Base-by-base conservation (phyloP, 306 rosid genomes). In the Quercus ilex region DNA sequence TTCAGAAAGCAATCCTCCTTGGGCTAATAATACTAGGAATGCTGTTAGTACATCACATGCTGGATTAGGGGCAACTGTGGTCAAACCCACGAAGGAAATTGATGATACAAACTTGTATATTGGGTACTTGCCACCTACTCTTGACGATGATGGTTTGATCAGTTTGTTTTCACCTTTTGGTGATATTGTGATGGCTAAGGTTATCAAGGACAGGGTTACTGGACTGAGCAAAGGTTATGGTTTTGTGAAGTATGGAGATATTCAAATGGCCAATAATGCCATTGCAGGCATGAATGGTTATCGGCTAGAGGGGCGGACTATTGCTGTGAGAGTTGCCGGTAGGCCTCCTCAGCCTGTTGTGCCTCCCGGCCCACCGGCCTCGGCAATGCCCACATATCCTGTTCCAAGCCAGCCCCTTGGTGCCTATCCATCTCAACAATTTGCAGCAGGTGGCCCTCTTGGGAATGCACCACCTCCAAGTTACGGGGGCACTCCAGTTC, bases 301-400 rank as follows among this genome's bases (percentile, higher is more conserved):
- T 84, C 97, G 92, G 76, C 90, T 95, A 13, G 99, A 93, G 80
- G 97, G 97, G 26, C 86, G 98, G 79, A 93, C 98, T 38, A 93
- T 95, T 86, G 99, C 99, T 35, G 99, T 95, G 76, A 87, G 99
- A 84, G 98, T 95, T 60, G 98, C 99, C 30, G 99, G 99, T 72
- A 90, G 87, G 92, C 99, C 99, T 67, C 99, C 98, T 43, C 98
- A 93, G 89, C 96, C 99, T 72, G 85, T 82, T 56, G 92, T 90
- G 62, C 94, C 99, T 77, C 96, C 98, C 53, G 93, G 93, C 5
- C 98, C 98, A 1, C 98, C 98, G 0, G 85, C 93, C 5, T 86
- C 98, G 1, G 77, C 91, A 20, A 79, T 85, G 81, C 90, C 97
- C 31, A 76, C 99, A 19, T 95, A 89, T 83, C 97, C 97, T 58